Conservation (phyloP, 805 yeast species). For the Wickerhamomyces subpelliculosus region DNA sequence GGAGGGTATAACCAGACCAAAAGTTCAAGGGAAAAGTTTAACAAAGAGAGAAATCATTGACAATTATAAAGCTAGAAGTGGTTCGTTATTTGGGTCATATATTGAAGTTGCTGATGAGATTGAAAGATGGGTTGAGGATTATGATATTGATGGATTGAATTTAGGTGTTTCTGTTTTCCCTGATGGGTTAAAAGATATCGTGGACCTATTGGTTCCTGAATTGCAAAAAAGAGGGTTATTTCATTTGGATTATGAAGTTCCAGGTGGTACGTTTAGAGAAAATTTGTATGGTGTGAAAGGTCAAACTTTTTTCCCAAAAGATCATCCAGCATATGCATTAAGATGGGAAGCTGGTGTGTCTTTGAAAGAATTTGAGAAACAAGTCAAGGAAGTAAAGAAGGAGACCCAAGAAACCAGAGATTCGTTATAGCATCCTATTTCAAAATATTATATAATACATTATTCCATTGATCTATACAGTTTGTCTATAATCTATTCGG, state of each 20-base stretch:
- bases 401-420: neutral
- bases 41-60: conserved; percentile 21
- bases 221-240: conserved; percentile 25
- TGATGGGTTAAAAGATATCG: conserved; percentile 7
- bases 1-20: conserved; percentile 24
- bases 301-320: conserved; percentile 3
- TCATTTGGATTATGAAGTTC: conserved; percentile 27
- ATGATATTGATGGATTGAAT: conserved; percentile 37
- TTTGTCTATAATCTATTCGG: neutral
- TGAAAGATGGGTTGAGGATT: conserved; percentile 32
- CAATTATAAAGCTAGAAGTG: conserved; percentile 22
- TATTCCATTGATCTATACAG: too few relatives aligned
- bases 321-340: conserved; percentile 12
- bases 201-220: conserved; percentile 26
- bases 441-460: neutral
- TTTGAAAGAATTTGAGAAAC: conserved; percentile 1
- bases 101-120: conserved; percentile 33
- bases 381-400: neutral
- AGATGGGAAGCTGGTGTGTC: conserved; percentile 5
- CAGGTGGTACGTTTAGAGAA: conserved; percentile 28
- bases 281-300: conserved; percentile 23
- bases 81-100: conserved; percentile 25
- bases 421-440: neutral
- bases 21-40: conserved; percentile 20
- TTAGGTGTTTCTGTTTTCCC: conserved; percentile 29